Conservation (phyloP, 352 stramenopile genomes). For the Phytophthora macrochlamydospora region DNA sequence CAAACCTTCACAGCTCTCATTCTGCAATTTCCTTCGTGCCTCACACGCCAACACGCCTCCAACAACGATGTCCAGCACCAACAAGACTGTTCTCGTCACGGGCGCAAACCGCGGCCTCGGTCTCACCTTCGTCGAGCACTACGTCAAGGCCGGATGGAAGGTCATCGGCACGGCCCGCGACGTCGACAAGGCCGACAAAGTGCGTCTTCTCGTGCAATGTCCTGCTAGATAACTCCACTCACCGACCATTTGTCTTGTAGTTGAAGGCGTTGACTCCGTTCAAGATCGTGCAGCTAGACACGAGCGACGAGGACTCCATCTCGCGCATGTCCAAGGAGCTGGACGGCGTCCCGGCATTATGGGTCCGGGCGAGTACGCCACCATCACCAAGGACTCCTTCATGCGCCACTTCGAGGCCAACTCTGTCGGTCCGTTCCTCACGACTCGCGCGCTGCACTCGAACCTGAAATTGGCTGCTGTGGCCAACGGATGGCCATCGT, state of each 20-base stretch:
- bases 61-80: not conserved
- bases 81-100: conserved; percentile 59
- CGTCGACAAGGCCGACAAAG: conserved; percentile 30
- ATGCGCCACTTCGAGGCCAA: conserved; percentile 72
- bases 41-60: not conserved
- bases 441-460: conserved; percentile 36
- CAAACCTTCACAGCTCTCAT: conserved; percentile 9
- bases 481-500: conserved; percentile 28
- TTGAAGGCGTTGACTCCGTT: conserved; percentile 40
- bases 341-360: conserved; percentile 45
- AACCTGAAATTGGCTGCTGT: conserved; percentile 41
- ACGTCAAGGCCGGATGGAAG: conserved; percentile 45
- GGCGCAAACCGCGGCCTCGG: conserved; percentile 52
- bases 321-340: conserved; percentile 34
- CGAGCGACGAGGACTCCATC: conserved; percentile 49
- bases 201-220: conserved; percentile 12
- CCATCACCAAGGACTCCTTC: conserved; percentile 44
- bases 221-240: no score
- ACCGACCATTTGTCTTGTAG: conserved; percentile 4
- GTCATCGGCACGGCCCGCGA: conserved; percentile 14
- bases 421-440: conserved; percentile 24
- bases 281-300: conserved; percentile 55
- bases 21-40: not conserved
- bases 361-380: conserved; percentile 22
- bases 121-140: conserved; percentile 47